Conservation (phyloP, 2,329 filamentous ascomycete genomes). For the Sporothrix globosa region DNA sequence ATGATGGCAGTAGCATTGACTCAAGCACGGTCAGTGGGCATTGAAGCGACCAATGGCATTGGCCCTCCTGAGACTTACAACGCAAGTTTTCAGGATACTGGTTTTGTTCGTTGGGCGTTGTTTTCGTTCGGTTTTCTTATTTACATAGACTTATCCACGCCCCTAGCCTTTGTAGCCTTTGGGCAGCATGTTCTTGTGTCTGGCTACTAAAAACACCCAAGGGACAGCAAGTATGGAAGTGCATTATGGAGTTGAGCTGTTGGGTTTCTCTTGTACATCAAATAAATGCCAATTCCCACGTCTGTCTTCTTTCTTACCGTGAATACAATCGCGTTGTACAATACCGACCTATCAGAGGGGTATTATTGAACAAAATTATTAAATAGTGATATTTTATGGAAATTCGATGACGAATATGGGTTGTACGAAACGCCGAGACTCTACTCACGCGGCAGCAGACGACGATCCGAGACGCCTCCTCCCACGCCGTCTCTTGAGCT, state of each 20-base stretch:
- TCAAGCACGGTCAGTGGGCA: slow-evolving; percentile 31
- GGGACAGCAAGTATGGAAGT: not conserved
- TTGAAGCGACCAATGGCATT: not conserved
- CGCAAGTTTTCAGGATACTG: not conserved
- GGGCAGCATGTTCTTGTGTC: not conserved
- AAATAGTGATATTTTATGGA: slow-evolving; percentile 11
- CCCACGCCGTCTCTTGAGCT: slow-evolving; percentile 44
- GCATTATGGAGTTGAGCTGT: not conserved
- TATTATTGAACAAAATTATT: not conserved
- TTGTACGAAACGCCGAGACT: not conserved
- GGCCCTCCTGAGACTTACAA: too few relatives aligned
- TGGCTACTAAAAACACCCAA: not conserved
- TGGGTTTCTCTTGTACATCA: not conserved
- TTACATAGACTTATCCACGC: not conserved
- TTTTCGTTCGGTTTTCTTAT: not conserved
- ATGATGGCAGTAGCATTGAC: slow-evolving; percentile 34
- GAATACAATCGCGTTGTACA: not conserved
- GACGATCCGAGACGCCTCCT: slow-evolving; percentile 28
- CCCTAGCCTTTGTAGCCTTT: not conserved
- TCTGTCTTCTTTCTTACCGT: not conserved
- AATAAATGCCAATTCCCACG: not conserved
- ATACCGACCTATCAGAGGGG: not conserved
- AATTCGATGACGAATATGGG: too few relatives aligned
- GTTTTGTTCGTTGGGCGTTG: not conserved
- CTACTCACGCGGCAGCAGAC: slow-evolving; percentile 3